Evolutionary conservation across 345 rosid genomes (phyloP).

Genomic region (Psidium friedrichsthalianum): DNA sequence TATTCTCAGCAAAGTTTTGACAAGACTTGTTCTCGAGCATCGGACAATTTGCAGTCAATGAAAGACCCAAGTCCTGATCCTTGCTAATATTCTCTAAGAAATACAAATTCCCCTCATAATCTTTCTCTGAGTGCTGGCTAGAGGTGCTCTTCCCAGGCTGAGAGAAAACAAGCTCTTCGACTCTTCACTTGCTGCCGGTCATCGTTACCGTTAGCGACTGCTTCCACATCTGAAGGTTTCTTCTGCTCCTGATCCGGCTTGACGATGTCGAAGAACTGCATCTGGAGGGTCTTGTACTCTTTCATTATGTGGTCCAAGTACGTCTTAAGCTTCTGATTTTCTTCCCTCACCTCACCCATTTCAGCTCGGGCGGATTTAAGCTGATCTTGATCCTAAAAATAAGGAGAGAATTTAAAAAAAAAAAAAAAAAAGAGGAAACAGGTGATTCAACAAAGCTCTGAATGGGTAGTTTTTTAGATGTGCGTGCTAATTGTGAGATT

Average conservation of each 20-base stretch:
- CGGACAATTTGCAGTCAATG: slow-evolving; percentile 37
- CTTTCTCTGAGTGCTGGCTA: neutral
- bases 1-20: slow-evolving; percentile 10
- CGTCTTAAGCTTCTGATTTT: slow-evolving; percentile 61
- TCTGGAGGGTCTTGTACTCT: slow-evolving; percentile 59
- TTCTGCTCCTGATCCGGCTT: slow-evolving; percentile 23
- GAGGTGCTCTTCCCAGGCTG: slow-evolving; percentile 34
- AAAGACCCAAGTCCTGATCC: slow-evolving; percentile 26
- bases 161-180: slow-evolving; percentile 56
- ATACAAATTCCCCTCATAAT: slow-evolving; percentile 12
- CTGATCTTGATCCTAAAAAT: slow-evolving; percentile 1
- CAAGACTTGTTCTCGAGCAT: slow-evolving; percentile 14
- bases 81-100: slow-evolving; percentile 4
- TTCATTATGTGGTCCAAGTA: slow-evolving; percentile 35
- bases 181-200: slow-evolving; percentile 19
- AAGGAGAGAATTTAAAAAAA: no score
- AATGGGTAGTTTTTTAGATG: neutral
- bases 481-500: neutral
- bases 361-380: slow-evolving; percentile 53
- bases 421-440: neutral
- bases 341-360: slow-evolving; percentile 67
- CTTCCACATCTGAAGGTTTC: neutral
- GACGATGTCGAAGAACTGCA: slow-evolving; percentile 35
- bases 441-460: neutral
- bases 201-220: neutral